Base-by-base conservation (phyloP, 2,329 filamentous ascomycete species). In the Arthrinium phaeospermum region DNA sequence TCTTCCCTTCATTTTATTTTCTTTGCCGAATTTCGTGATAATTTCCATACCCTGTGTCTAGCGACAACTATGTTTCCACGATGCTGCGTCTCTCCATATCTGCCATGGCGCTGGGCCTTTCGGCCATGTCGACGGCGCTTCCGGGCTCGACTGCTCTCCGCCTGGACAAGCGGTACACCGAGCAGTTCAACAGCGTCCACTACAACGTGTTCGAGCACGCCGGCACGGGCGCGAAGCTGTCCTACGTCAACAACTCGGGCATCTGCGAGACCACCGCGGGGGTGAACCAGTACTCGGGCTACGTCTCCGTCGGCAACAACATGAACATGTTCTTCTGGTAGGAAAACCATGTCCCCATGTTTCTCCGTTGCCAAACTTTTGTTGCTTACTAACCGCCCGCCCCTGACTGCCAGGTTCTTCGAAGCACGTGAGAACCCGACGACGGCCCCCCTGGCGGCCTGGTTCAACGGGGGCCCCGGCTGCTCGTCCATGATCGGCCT, bases 221-320 rank as follows among this genome's bases (percentile, higher is more conserved):
- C 22, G 82, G 81, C 1, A 86, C 85, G 0, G 81, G 81, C 51
- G 81, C 83, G 0, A 84, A 78, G 37, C 74, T 88, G 64, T 82
- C 85, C 34, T 87, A 84, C 72, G 86, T 88, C 37, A 84, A 82
- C 34, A 87, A 88, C 75, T 87, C 86, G 0, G 82, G 86, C 64
- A 82, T 87, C 71, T 88, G 86, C 75, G 86, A 88, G 78, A 87
- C 85, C 0, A 88, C 85, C 0, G 80, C 81, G 0, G 84, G 85
- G 0, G 86, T 88, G 0, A 87, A 85, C 47, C 85, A 86, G 72
- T 86, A 86, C 75, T 87, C 85, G 4, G 86, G 86, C 10, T 88
- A 88, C 80, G 68, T 90, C 72, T 82, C 82, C 1, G 84, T 87
- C 12, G 85, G 86, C 1, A 77, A 77, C 14, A 78, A 80, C 57